A percentile compares a stretch with the other conserved stretches of the same genome.
Conservation (phyloP, 1,284 basidiomycete species). For the Testicularia cyperi region DNA sequence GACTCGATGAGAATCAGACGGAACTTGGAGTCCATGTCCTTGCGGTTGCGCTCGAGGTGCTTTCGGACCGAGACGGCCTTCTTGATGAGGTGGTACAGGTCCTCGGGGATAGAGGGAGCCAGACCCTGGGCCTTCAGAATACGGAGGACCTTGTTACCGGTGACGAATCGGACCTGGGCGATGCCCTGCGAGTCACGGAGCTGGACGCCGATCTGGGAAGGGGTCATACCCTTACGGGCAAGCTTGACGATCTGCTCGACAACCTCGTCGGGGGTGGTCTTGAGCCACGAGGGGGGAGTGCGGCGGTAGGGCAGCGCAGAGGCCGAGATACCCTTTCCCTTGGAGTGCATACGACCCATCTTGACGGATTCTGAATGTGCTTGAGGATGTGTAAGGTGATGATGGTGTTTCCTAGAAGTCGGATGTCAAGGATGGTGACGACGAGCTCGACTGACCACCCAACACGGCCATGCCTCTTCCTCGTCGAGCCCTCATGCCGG, state of each 20-base stretch:
- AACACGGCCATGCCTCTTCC: too few relatives aligned
- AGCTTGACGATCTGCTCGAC: constrained; percentile 95
- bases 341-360: constrained; percentile 61
- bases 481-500: too few relatives aligned
- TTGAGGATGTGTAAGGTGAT: constrained; percentile 15
- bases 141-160: constrained; percentile 98
- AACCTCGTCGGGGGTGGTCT: constrained; percentile 92
- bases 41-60: constrained; percentile 97
- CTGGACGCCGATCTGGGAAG: constrained; percentile 96
- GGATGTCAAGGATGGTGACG: too few relatives aligned
- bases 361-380: too few relatives aligned
- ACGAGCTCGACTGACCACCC: too few relatives aligned
- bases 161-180: constrained; percentile 91
- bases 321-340: constrained; percentile 65
- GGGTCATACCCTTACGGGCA: constrained; percentile 94
- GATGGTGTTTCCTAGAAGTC: constrained; percentile 1
- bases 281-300: constrained; percentile 92
- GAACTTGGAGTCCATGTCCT: constrained; percentile 86
- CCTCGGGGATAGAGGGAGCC: constrained; percentile 96
- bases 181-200: constrained; percentile 98
- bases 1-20: constrained; percentile 92
- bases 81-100: constrained; percentile 99
- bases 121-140: constrained; percentile 95
- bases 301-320: constrained; percentile 97
- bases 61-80: constrained; percentile 99